Evolutionary conservation across 2,329 filamentous ascomycete species (phyloP).

Genomic region (Aspergillus udagawae): DNA sequence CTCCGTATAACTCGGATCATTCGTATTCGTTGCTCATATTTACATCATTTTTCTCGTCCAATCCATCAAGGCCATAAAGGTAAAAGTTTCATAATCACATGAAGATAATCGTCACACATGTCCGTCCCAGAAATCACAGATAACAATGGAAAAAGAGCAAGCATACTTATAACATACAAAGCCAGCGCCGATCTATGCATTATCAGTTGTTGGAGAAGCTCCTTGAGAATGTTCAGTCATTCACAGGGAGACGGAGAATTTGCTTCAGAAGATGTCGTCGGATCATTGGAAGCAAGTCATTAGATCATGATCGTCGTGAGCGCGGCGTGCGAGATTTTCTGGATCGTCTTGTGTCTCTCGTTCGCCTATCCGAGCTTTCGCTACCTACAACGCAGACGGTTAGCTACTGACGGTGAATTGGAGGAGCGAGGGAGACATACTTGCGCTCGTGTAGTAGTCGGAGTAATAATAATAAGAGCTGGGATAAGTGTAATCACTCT

Average conservation of each 20-base stretch:
- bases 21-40: slow-evolving; percentile 16
- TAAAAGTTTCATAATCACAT: slow-evolving; percentile 10
- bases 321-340: slow-evolving; percentile 26
- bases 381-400: slow-evolving; percentile 33
- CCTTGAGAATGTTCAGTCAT: not conserved
- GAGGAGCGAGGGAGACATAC: slow-evolving; percentile 24
- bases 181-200: slow-evolving; percentile 13
- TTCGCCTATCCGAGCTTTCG: slow-evolving; percentile 42
- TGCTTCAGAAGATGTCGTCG: not conserved
- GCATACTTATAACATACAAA: slow-evolving; percentile 6
- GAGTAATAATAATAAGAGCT: slow-evolving; percentile 42
- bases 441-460: slow-evolving; percentile 40
- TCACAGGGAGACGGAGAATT: not conserved
- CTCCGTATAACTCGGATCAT: not conserved
- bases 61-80: slow-evolving; percentile 3
- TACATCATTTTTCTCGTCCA: slow-evolving; percentile 17
- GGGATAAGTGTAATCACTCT: slow-evolving; percentile 36
- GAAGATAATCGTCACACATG: not conserved
- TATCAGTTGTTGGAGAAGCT: not conserved
- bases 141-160: not conserved
- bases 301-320: slow-evolving; percentile 23
- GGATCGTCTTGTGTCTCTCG: slow-evolving; percentile 28
- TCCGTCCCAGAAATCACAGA: not conserved
- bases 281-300: slow-evolving; percentile 1
- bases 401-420: slow-evolving; percentile 1